These are phyloP conservation scores for Fusarium irregulare DNA, from an alignment of 2,329 filamentous ascomycete species.

Conservation along the genomic window DNA sequence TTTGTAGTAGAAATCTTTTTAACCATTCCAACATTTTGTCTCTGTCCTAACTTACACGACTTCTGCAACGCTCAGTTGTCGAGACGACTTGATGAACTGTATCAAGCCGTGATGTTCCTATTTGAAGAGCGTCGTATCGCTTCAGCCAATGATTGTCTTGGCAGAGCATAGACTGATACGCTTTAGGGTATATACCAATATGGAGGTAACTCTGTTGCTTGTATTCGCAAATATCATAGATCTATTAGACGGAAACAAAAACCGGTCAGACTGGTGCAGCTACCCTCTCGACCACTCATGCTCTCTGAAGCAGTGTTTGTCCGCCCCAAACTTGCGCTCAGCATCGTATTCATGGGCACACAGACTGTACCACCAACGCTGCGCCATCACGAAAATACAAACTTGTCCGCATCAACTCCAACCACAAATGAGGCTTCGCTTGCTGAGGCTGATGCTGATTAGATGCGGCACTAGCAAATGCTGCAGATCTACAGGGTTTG, in stretches of 20 bases:
- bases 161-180: background rate
- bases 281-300: slow-evolving; percentile 16
- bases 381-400: slow-evolving; percentile 24
- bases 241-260: background rate
- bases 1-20: slow-evolving; percentile 58
- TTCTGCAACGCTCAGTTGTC: background rate
- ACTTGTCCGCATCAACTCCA: slow-evolving; percentile 1
- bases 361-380: slow-evolving; percentile 32
- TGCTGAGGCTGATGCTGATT: slow-evolving; percentile 10
- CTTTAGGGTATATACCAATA: background rate
- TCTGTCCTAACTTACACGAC: slow-evolving; percentile 8
- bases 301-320: slow-evolving; percentile 10
- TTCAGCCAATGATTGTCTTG: background rate
- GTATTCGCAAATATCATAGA: background rate
- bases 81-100: background rate
- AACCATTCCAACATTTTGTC: slow-evolving; percentile 41
- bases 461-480: slow-evolving; percentile 2
- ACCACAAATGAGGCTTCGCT: slow-evolving; percentile 24
- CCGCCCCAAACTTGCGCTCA: slow-evolving; percentile 28
- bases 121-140: background rate
- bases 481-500: slow-evolving; percentile 4
- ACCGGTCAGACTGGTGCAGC: slow-evolving; percentile 20
- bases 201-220: background rate
- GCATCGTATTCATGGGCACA: slow-evolving; percentile 39
- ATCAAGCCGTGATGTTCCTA: background rate